Evolutionary conservation across 2,329 filamentous ascomycete species (phyloP), one percentile per base, ranked within the genome.

Genomic region (Aspergillus fischeri): DNA sequence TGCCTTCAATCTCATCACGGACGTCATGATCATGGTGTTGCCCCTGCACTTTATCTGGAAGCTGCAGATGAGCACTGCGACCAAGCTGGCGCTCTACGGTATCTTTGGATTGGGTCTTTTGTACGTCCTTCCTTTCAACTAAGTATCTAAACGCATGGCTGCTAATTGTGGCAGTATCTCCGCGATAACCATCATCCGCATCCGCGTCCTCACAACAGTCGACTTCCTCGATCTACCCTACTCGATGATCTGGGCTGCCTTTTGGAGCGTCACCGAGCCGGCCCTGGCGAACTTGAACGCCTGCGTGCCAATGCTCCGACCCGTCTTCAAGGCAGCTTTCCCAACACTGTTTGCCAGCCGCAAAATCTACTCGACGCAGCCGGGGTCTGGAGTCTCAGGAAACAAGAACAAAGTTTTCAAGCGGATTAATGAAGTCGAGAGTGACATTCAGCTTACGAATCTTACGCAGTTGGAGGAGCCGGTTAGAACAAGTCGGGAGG

Each of bases 201-300:
- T 65, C 27, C 56, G 49, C 45, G 62, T 65, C 44, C 62, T 68
- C 51, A 62, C 60, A 4, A 60, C 59, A 0, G 57, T 67, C 53
- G 42, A 66, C 54, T 65, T 65, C 57, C 27, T 20, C 48, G 63
- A 67, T 42, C 59, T 67, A 4, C 52, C 66, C 1, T 65, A 65
- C 53, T 64, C 60, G 1, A 65, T 67, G 57, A 65, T 57, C 10
- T 60, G 54, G 56, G 64, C 63, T 35, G 63, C 62, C 10, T 66
- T 68, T 51, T 68, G 65, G 63, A 67, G 65, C 53, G 64, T 67
- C 8, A 60, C 65, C 8, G 65, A 68, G 49, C 66, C 65, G 1
- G 62, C 61, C 7, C 56, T 69, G 8, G 65, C 65, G 21, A 62
- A 65, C 29, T 49, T 55, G 24, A 67, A 66, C 27, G 58, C 63